Conservation (phyloP, 2,329 filamentous ascomycete genomes). For the Botrytis medusae region DNA sequence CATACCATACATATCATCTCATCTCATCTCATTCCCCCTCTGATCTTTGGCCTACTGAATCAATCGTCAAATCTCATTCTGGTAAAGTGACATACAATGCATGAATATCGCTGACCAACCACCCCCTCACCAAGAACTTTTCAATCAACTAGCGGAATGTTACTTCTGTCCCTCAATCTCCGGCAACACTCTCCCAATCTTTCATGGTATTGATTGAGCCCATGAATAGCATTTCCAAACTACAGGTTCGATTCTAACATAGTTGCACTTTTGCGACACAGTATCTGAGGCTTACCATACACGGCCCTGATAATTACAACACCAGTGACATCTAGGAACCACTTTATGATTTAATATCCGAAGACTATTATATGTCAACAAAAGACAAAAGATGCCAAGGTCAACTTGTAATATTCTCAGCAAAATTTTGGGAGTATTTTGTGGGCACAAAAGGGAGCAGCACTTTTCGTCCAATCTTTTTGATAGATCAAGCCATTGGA, state of each 20-base stretch:
- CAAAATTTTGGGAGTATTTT: neutral
- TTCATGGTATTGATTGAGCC: neutral
- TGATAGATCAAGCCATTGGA: neutral
- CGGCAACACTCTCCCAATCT: neutral
- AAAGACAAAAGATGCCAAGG: neutral
- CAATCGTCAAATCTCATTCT: neutral
- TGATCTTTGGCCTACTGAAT: neutral
- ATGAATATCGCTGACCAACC: neutral
- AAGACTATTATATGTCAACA: neutral
- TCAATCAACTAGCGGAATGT: no score
- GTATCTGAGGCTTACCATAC: neutral
- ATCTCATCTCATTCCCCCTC: no score
- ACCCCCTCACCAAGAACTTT: no score
- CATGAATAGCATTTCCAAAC: neutral
- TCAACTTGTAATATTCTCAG: neutral
- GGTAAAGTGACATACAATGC: neutral
- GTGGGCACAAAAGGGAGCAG: neutral
- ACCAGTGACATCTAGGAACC: neutral
- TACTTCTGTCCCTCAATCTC: no score
- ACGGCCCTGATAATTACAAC: neutral
- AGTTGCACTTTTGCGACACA: neutral
- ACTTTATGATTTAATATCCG: neutral
- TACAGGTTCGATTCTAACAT: neutral
- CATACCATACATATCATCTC: no score
- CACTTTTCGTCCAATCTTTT: neutral